Evolutionary conservation across 352 stramenopile genomes (phyloP).

Genomic region (Globisporangium iwayamae): DNA sequence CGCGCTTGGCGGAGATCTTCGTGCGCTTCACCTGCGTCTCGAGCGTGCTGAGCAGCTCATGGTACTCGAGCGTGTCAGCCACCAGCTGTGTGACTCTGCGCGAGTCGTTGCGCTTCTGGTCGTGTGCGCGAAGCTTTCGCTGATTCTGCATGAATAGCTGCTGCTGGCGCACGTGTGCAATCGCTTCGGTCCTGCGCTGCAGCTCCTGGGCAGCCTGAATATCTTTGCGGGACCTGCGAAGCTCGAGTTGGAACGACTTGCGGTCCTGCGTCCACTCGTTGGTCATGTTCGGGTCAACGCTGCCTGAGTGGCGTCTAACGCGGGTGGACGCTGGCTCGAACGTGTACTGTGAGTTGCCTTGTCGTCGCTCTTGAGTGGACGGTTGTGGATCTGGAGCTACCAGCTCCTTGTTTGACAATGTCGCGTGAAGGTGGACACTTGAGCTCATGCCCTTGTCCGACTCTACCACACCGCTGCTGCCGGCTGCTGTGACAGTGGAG

Average conservation of each 20-base stretch:
- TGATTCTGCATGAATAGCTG: conserved; percentile 38
- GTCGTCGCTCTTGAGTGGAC: background rate
- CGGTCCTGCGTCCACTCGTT: conserved; percentile 47
- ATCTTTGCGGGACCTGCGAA: conserved; percentile 40
- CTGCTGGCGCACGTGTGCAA: conserved; percentile 36
- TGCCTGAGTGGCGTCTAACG: conserved; percentile 10
- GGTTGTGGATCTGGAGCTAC: background rate
- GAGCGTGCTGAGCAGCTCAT: conserved; percentile 33
- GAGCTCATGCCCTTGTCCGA: background rate
- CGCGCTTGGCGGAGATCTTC: conserved; percentile 32
- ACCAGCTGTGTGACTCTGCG: conserved; percentile 38
- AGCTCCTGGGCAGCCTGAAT: conserved; percentile 31
- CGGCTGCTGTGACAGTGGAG: conserved; percentile 10
- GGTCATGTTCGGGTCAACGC: conserved; percentile 5
- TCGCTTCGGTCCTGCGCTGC: conserved; percentile 32
- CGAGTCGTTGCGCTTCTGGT: conserved; percentile 26
- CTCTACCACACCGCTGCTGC: background rate
- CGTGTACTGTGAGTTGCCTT: conserved; percentile 9
- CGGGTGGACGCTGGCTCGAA: conserved; percentile 35
- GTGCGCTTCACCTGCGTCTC: conserved; percentile 41
- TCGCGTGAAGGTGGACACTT: background rate
- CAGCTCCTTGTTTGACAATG: background rate
- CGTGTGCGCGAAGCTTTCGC: conserved; percentile 33
- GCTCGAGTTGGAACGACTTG: conserved; percentile 33
- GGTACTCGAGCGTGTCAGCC: conserved; percentile 55